Evolutionary conservation across 2,329 filamentous ascomycete genomes (phyloP).

Genomic region (Trichoderma oligosporum): DNA sequence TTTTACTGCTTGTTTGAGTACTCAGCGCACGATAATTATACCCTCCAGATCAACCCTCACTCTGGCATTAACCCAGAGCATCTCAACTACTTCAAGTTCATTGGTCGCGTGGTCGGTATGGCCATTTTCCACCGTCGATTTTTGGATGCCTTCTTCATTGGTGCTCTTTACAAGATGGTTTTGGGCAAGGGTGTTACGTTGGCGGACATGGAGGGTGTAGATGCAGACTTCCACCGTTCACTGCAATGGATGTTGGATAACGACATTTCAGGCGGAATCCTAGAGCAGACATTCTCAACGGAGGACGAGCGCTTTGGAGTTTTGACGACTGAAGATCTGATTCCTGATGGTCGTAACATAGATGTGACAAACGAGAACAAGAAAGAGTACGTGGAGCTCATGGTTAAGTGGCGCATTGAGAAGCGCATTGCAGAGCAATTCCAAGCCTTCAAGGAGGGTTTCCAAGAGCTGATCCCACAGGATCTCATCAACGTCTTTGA

Average conservation of each 20-base stretch:
- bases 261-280: slow-evolving; percentile 83
- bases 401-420: slow-evolving; percentile 98
- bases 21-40: slow-evolving; percentile 99
- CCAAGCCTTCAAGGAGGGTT: slow-evolving; percentile 94
- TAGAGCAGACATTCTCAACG: slow-evolving; percentile 94
- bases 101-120: slow-evolving; percentile 91
- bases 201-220: slow-evolving; percentile 97
- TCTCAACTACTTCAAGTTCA: slow-evolving; percentile 99
- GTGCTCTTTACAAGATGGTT: slow-evolving; percentile 99
- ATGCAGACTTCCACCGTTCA: slow-evolving; percentile 95
- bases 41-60: slow-evolving; percentile 98
- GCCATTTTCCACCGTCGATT: slow-evolving; percentile 98
- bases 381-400: slow-evolving; percentile 95
- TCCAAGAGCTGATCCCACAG: slow-evolving; percentile 94
- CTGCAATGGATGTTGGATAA: slow-evolving; percentile 98
- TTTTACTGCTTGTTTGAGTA: slow-evolving; percentile 99
- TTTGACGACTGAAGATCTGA: slow-evolving; percentile 88
- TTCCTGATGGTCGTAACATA: slow-evolving; percentile 83
- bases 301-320: slow-evolving; percentile 98
- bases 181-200: slow-evolving; percentile 86
- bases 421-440: slow-evolving; percentile 98
- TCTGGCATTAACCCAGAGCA: slow-evolving; percentile 99
- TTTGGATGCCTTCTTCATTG: slow-evolving; percentile 98
- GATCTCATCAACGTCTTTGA: slow-evolving; percentile 98
- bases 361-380: slow-evolving; percentile 99